Conservation (phyloP, 139 green algal species). For the Volvox africanus region DNA sequence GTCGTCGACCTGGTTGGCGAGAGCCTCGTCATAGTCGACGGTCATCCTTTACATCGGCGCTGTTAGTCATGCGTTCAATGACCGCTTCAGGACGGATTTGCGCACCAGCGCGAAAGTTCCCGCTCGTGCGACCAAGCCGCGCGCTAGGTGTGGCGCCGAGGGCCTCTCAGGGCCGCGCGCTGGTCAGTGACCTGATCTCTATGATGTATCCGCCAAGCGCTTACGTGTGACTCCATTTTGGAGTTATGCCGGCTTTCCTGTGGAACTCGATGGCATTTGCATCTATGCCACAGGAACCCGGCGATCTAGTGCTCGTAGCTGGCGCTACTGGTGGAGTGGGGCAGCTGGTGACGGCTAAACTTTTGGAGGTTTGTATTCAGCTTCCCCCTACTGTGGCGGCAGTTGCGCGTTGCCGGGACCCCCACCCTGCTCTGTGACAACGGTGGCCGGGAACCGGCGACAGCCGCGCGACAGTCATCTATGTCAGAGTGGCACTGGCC, state of each 20-base stretch:
- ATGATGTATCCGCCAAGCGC: too few relatives aligned
- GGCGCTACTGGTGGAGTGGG: slow-evolving; percentile 88
- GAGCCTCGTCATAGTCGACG: too few relatives aligned
- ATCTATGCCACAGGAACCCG: neutral
- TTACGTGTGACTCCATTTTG: too few relatives aligned
- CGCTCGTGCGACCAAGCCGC: neutral
- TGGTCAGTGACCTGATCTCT: neutral
- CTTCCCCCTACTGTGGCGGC: too few relatives aligned
- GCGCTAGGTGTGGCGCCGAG: neutral
- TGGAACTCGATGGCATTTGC: too few relatives aligned
- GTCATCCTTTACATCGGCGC: neutral
- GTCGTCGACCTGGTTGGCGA: too few relatives aligned
- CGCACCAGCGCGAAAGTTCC: neutral
- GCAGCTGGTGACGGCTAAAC: slow-evolving; percentile 86
- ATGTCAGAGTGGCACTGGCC: too few relatives aligned
- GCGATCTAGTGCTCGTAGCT: slow-evolving; percentile 55
- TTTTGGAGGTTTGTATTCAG: slow-evolving; percentile 76
- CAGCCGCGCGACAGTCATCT: too few relatives aligned
- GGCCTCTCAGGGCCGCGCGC: neutral
- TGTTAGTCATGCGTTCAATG: neutral
- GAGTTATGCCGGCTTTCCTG: too few relatives aligned
- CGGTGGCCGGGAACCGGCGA: too few relatives aligned
- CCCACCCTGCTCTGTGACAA: too few relatives aligned
- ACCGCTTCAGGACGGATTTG: neutral
- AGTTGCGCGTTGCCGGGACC: too few relatives aligned